Base-by-base conservation (phyloP, 495 filamentous ascomycete genomes). In the Hyaloscypha finlandica region DNA sequence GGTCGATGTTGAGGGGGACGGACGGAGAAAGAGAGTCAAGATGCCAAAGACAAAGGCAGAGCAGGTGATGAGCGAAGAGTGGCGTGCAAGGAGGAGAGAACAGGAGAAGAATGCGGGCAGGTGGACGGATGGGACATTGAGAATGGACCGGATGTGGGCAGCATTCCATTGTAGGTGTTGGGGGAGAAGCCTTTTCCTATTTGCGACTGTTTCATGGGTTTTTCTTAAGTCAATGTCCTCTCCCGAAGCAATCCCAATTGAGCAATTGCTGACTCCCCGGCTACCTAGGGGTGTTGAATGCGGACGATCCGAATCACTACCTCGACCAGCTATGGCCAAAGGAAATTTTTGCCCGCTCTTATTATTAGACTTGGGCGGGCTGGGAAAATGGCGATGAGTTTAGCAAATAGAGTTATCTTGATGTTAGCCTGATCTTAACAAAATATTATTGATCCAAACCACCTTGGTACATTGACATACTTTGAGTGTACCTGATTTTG, bases 31-130 rank as follows among this genome's bases (percentile, higher is more conserved):
- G 63, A 65, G 33, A 25, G 9, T 32, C 39, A 68, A 54, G 51
- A 0, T 29, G 31, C 25, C 20, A 8, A n/a, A n/a, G 3, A n/a
- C 16, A 20, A 59, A 51, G 48, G n/a, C 57, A 25, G 51, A 39
- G 33, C 31, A 53, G 25, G 62, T 68, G 2, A 66, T 68, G 70
- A 65, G 67, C 29, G 64, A 69, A 19, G 59, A 32, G 31, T 69
- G 70, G 64, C 37, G 70, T 4, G 52, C 39, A 25, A 42, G 64
- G 32, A 22, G 70, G 35, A 59, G 70, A 62, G 8, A 16, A 25
- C 70, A 72, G 52, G 70, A 72, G 64, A 72, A 57, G 64, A 67
- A 62, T n/a, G 64, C 64, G 6, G 70, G 70, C 9, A 25, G 70
- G 9, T 72, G 70, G 70, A 69, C 67, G 0, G 70, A 72, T 61